Percentiles rank a stretch among this genome's conserved stretches.
These are phyloP conservation scores for Hemisphaericaspora subhashii DNA, from an alignment of 1,139 yeast species.

Conservation along the genomic window DNA sequence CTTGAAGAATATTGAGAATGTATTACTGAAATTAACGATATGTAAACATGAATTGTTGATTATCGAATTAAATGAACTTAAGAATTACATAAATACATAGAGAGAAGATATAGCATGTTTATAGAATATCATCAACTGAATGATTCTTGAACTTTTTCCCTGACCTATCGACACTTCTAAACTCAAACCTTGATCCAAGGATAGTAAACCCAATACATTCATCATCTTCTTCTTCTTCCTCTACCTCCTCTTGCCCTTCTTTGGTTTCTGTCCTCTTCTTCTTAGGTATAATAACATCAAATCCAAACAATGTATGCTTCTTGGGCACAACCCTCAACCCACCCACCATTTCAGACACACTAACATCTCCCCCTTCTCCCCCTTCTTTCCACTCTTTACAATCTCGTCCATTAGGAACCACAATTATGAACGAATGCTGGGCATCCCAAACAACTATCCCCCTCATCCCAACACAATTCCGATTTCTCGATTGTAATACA, in stretches of 20 bases:
- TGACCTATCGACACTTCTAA: slow-evolving; percentile 78
- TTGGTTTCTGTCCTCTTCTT: slow-evolving; percentile 4
- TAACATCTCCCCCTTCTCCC: slow-evolving; percentile 11
- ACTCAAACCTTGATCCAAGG: slow-evolving; percentile 76
- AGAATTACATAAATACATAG: slow-evolving; percentile 8
- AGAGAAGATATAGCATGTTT: neutral
- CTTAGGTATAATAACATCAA: slow-evolving; percentile 45
- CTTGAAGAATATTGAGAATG: slow-evolving; percentile 6
- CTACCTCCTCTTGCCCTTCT: slow-evolving; percentile 11
- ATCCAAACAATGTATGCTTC: slow-evolving; percentile 56
- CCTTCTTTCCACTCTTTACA: slow-evolving; percentile 32
- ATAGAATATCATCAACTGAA: slow-evolving; percentile 60
- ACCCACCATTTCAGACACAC: slow-evolving; percentile 44
- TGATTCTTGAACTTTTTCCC: slow-evolving; percentile 85
- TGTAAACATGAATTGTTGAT: slow-evolving; percentile 24
- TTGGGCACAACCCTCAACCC: slow-evolving; percentile 60
- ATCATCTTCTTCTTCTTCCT: slow-evolving; percentile 24
- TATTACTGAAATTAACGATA: slow-evolving; percentile 3
- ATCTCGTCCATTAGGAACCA: slow-evolving; percentile 46
- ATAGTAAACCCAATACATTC: slow-evolving; percentile 59
- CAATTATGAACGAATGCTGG: slow-evolving; percentile 69
- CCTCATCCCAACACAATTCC: slow-evolving; percentile 56
- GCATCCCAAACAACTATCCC: slow-evolving; percentile 92
- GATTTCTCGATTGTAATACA: slow-evolving; percentile 60
- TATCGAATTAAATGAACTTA: slow-evolving; percentile 24